A percentile compares a stretch with the other conserved stretches of the same genome.
phyloP scores from a whole-genome alignment of 164 flowering plant genomes.

The Sextonia rubra region DNA sequence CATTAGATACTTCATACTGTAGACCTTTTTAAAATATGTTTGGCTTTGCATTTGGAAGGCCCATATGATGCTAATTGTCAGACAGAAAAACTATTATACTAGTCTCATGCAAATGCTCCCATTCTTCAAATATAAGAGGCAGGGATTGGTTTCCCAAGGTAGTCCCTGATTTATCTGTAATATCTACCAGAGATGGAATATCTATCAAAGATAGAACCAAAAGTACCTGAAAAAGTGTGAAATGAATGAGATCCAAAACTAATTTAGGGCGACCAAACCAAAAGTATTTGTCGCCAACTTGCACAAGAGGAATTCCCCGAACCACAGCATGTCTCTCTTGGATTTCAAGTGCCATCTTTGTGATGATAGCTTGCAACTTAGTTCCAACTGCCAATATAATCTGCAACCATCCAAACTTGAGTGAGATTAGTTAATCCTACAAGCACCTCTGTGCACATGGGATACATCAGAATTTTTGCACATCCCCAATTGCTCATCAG shows the following conservation, averaged over 20 bases:
- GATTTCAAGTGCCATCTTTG: slow-evolving; percentile 88
- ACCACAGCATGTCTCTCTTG: slow-evolving; percentile 86
- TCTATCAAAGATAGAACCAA: neutral
- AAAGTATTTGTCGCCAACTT: slow-evolving; percentile 77
- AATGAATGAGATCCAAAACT: slow-evolving; percentile 75
- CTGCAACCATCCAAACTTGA: slow-evolving; percentile 31
- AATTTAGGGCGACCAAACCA: slow-evolving; percentile 79
- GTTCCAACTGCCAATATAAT: slow-evolving; percentile 82
- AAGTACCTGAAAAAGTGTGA: slow-evolving; percentile 74
- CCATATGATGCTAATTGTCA: neutral
- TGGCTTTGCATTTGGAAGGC: neutral
- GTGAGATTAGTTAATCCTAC: neutral
- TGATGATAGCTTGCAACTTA: slow-evolving; percentile 84
- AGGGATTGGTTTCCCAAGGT: neutral
- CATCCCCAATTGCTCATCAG: no score
- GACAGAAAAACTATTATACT: no score
- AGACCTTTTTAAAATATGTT: neutral
- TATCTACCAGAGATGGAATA: neutral
- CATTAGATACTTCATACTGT: neutral
- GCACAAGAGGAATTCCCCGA: slow-evolving; percentile 93
- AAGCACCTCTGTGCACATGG: no score
- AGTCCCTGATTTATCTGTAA: neutral
- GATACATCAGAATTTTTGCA: neutral
- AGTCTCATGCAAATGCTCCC: neutral
- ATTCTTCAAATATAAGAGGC: neutral